Evolutionary conservation across 148 eudicot species (phyloP).

Genomic region (Vaccinium corymbosum): DNA sequence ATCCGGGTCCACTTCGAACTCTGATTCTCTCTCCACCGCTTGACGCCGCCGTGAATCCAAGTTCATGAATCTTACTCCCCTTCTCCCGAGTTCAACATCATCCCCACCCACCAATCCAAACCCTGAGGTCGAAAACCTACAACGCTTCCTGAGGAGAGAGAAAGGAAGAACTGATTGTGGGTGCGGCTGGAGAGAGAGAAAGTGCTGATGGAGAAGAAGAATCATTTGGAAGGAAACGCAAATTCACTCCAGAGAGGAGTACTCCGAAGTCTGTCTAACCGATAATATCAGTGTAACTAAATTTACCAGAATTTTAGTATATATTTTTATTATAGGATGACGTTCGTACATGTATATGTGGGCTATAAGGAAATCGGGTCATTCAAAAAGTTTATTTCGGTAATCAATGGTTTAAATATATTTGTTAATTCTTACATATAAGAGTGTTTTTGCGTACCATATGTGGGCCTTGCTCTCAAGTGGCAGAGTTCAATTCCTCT

Average conservation of each 20-base stretch:
- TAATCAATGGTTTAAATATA: no score
- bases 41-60: slow-evolving; percentile 10
- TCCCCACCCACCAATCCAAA: background rate
- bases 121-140: background rate
- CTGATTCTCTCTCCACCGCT: slow-evolving; percentile 45
- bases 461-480: no score
- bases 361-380: no score
- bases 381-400: no score
- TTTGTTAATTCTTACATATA: no score
- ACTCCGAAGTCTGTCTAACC: background rate
- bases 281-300: background rate
- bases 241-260: background rate
- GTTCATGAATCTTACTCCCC: background rate
- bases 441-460: no score
- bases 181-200: background rate
- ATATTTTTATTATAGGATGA: no score
- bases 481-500: no score
- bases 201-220: slow-evolving; percentile 6
- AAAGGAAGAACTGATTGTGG: background rate
- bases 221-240: slow-evolving; percentile 10
- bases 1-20: slow-evolving; percentile 54
- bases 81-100: background rate
- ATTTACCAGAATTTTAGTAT: background rate
- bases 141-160: slow-evolving; percentile 10
- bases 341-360: no score